These are phyloP conservation scores for Plenodomus tracheiphilus DNA, from an alignment of 2,329 filamentous ascomycete genomes.

Conservation along the genomic window DNA sequence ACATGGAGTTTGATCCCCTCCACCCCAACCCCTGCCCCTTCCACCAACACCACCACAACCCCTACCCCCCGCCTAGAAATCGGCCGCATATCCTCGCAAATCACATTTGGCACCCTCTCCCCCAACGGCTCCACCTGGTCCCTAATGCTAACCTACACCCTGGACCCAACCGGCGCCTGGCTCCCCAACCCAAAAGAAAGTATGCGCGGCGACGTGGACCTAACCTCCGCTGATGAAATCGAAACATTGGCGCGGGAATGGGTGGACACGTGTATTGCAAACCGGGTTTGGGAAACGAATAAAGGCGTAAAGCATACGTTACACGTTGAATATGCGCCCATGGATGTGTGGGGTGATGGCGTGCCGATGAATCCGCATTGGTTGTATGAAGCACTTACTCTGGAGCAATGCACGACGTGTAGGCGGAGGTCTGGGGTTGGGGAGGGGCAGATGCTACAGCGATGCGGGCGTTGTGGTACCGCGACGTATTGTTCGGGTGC, in stretches of 20 bases:
- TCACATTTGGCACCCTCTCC: constrained; percentile 27
- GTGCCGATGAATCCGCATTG: constrained; percentile 28
- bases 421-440: background rate
- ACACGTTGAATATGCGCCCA: constrained; percentile 27
- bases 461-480: constrained; percentile 27
- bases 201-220: constrained; percentile 20
- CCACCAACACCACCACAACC: constrained; percentile 7
- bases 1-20: constrained; percentile 14
- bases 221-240: constrained; percentile 13
- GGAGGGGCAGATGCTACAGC: background rate
- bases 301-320: constrained; percentile 22
- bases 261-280: background rate
- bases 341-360: constrained; percentile 31
- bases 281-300: constrained; percentile 19
- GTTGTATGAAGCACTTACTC: constrained; percentile 17
- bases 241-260: constrained; percentile 8
- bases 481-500: constrained; percentile 23
- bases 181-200: constrained; percentile 23
- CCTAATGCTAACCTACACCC: constrained; percentile 25
- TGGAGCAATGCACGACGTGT: constrained; percentile 19
- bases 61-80: constrained; percentile 22
- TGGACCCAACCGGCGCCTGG: constrained; percentile 17
- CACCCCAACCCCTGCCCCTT: too few relatives aligned
- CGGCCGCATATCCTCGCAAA: constrained; percentile 23
- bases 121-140: constrained; percentile 20